Conservation (phyloP, 2,329 filamentous ascomycete genomes). For the Hypoxylon sp. region DNA sequence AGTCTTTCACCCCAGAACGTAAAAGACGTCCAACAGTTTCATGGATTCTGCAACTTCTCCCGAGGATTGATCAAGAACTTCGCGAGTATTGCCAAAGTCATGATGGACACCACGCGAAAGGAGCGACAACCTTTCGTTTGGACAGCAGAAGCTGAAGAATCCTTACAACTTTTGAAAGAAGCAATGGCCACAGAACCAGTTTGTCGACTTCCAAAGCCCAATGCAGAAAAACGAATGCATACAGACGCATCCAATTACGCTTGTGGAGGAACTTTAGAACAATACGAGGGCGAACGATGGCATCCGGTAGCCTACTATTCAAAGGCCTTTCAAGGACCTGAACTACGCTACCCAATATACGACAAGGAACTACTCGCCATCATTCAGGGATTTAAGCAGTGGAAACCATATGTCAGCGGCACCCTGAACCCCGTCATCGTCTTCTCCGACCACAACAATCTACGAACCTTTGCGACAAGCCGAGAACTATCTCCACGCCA, state of each 20-base stretch:
- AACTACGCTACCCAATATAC: not conserved
- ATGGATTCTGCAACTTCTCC: not conserved
- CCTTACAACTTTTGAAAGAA: not conserved
- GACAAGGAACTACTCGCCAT: not conserved
- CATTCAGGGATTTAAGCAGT: not conserved
- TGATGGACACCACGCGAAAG: not conserved
- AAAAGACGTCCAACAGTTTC: not conserved
- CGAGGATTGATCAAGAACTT: not conserved
- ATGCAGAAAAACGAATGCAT: not conserved
- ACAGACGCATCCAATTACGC: not conserved
- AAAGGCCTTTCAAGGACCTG: not conserved
- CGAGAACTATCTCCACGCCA: not conserved
- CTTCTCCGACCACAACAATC: slow-evolving; percentile 1
- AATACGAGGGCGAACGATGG: not conserved
- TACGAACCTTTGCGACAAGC: not conserved
- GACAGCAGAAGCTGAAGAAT: not conserved
- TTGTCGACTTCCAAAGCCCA: not conserved
- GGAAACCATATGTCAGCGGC: not conserved
- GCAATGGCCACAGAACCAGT: not conserved
- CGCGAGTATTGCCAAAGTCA: not conserved
- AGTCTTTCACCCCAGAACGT: not conserved
- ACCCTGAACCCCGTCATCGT: not conserved
- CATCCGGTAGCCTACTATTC: not conserved
- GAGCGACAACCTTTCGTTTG: not conserved
- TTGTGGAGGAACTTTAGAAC: too few relatives aligned